Conservation (phyloP, 2,329 filamentous ascomycete genomes). For the Diaporthe caulivora region DNA sequence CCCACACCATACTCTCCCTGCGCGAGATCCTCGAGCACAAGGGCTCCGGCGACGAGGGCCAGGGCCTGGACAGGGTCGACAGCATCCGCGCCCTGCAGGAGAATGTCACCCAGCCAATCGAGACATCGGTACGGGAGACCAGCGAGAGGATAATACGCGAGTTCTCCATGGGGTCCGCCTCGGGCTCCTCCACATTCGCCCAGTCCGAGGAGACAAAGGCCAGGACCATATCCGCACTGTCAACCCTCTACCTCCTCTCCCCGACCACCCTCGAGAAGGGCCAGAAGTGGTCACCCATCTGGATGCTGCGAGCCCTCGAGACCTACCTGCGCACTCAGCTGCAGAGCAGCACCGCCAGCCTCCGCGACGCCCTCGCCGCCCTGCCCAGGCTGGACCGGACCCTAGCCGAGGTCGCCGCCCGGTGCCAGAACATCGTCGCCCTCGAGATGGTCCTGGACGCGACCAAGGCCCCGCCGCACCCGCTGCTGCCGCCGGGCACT, state of each 20-base stretch:
- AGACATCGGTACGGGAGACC: slow-evolving; percentile 78
- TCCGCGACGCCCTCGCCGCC: slow-evolving; percentile 82
- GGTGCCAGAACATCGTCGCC: slow-evolving; percentile 93
- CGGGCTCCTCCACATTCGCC: slow-evolving; percentile 61
- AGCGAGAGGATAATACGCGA: slow-evolving; percentile 86
- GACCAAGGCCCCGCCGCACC: slow-evolving; percentile 77
- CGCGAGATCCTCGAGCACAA: slow-evolving; percentile 78
- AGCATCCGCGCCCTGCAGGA: slow-evolving; percentile 77
- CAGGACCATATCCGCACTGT: slow-evolving; percentile 78
- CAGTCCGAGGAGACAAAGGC: slow-evolving; percentile 81
- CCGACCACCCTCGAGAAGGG: slow-evolving; percentile 67
- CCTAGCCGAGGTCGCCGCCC: slow-evolving; percentile 82
- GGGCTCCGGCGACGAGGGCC: slow-evolving; percentile 79
- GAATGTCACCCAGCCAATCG: slow-evolving; percentile 77
- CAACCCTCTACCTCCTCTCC: slow-evolving; percentile 85
- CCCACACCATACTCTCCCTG: slow-evolving; percentile 82
- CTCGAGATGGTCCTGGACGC: slow-evolving; percentile 81
- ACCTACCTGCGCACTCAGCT: slow-evolving; percentile 85
- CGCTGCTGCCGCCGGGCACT: slow-evolving; percentile 63
- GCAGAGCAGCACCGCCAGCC: slow-evolving; percentile 80
- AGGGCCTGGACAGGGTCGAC: slow-evolving; percentile 80
- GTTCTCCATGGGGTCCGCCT: slow-evolving; percentile 75
- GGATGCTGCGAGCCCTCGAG: slow-evolving; percentile 83
- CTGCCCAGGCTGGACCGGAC: slow-evolving; percentile 86
- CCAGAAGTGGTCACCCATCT: slow-evolving; percentile 72